Base-by-base conservation (phyloP, 2,329 filamentous ascomycete genomes). In the Magnaporthales sp. region DNA sequence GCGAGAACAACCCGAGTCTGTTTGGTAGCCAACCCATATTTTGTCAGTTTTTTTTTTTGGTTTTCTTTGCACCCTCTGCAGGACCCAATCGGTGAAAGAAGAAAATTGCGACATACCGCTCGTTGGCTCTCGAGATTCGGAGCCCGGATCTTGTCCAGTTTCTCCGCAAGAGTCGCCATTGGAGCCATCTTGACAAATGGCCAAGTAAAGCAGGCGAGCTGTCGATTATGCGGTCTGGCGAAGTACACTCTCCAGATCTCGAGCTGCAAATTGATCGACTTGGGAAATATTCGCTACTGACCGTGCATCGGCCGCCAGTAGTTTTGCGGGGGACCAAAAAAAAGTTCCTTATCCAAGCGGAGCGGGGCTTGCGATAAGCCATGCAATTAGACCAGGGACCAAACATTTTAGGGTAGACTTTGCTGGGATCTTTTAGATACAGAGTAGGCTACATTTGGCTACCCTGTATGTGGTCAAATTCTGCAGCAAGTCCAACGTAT, bases 1-100 rank as follows among this genome's bases (percentile, higher is more conserved):
- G 89, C 88, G 70, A 99, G 88, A 69, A 99, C 89, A 72, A 96
- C 88, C 68, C 89, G 90, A 69, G 91, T 94, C 91, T 95, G 72
- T 60, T 61, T 29, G 61, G 26, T 15, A 27, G 15, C 22, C 24
- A 26, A 46, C 19, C 2, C 15, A 46, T 13, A n/a, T 19, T 46
- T 46, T 46, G 38, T 46, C 38, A 46, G 9, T 32, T 32, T 32
- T 32, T 32, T 46, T 46, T 46, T 46, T 46, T 46, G 19, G 3
- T 38, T 46, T n/a, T 46, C n/a, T 46, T 46, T n/a, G 5, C 38
- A 46, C 38, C 8, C n/a, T 19, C 15, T 6, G 7, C 3, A 30
- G 15, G 63, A 9, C 6, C 32, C 9, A 22, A 38, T 22, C 32
- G 24, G 63, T 46, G 31, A 27, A 46, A 26, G 8, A 54, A 19